These are phyloP conservation scores for Salix koriyanagi DNA, from an alignment of 345 rosid species.

Conservation along the genomic window DNA sequence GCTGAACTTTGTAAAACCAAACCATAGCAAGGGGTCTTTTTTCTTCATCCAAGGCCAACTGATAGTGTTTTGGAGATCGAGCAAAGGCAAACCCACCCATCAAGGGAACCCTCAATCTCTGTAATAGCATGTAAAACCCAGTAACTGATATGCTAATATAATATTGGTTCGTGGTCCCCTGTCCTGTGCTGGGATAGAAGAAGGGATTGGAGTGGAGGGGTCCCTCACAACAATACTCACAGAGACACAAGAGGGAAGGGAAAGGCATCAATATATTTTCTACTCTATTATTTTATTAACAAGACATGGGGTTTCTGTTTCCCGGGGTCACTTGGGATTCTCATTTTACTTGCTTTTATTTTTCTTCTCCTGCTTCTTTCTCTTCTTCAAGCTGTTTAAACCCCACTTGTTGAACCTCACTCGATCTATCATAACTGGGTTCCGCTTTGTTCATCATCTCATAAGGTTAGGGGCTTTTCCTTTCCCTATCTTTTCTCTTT, in stretches of 20 bases:
- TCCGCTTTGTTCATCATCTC: neutral
- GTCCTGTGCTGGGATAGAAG: conserved; percentile 6
- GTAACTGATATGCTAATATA: neutral
- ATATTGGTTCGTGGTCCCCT: conserved; percentile 6
- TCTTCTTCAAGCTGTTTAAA: conserved; percentile 4
- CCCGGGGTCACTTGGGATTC: neutral
- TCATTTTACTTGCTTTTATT: neutral
- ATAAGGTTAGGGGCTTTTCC: conserved; percentile 6
- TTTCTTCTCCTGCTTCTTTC: neutral
- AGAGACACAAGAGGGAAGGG: conserved; percentile 18
- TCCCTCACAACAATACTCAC: neutral
- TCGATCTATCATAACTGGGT: neutral
- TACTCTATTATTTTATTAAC: neutral
- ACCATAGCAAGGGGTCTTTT: too few relatives aligned
- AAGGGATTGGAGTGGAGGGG: conserved; percentile 9
- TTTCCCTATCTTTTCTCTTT: neutral
- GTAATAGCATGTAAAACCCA: too few relatives aligned
- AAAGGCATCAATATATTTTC: neutral
- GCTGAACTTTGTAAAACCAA: too few relatives aligned
- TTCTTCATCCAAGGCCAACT: too few relatives aligned
- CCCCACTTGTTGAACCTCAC: neutral
- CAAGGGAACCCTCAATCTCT: neutral
- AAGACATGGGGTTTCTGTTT: conserved; percentile 9
- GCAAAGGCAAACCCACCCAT: conserved; percentile 1
- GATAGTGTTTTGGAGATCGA: too few relatives aligned